These are phyloP conservation scores for Scheffersomyces titani DNA, from an alignment of 1,139 yeast genomes.

Conservation along the genomic window DNA sequence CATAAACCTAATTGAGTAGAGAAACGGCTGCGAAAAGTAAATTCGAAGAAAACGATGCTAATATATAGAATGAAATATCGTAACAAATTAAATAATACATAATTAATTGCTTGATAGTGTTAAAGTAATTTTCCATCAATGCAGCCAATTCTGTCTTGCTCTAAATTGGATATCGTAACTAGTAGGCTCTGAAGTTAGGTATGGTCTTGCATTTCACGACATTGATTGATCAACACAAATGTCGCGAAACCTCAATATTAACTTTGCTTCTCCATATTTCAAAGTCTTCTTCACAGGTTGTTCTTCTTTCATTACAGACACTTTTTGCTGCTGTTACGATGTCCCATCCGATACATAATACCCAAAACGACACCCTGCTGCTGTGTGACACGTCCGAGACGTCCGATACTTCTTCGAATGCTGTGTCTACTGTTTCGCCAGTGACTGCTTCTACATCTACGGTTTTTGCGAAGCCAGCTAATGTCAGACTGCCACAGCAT, in stretches of 20 bases:
- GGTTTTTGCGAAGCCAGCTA: not conserved
- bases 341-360: not conserved
- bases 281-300: not conserved
- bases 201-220: not conserved
- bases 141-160: not conserved
- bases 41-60: no score
- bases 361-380: not conserved
- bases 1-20: no score
- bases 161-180: not conserved
- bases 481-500: not conserved
- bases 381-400: not conserved
- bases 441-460: not conserved
- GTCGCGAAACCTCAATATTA: not conserved
- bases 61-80: no score
- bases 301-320: not conserved
- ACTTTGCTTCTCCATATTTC: not conserved
- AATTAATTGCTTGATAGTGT: not conserved
- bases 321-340: not conserved
- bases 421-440: not conserved
- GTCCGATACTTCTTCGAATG: not conserved
- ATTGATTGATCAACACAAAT: not conserved
- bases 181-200: not conserved
- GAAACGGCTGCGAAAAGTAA: not conserved
- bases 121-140: not conserved
- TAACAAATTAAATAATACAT: not conserved